Percentiles rank a stretch among this genome's conserved stretches.
Conservation (phyloP, 208 protist genomes). For the Leishmania aethiopica region DNA sequence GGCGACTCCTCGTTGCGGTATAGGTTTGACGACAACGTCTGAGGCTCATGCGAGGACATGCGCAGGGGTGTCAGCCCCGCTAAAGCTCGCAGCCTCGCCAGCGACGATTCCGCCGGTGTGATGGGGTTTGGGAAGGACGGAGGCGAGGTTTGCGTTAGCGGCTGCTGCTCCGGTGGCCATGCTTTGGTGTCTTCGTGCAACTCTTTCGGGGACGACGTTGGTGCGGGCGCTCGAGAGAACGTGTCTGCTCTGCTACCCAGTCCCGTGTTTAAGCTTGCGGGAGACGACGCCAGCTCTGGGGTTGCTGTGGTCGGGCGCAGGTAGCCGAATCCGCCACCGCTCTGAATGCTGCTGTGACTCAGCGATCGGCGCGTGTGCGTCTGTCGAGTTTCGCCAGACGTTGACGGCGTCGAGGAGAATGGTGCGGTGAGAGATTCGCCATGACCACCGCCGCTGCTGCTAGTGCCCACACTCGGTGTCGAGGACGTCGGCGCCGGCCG, state of each 20-base stretch:
- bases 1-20: slow-evolving; percentile 23
- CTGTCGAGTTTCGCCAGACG: not conserved
- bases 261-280: not conserved
- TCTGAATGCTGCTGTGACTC: not conserved
- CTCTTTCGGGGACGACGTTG: not conserved
- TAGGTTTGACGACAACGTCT: not conserved
- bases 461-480: not conserved
- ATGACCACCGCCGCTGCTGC: not conserved
- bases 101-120: slow-evolving; percentile 15
- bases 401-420: not conserved
- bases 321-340: not conserved
- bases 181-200: not conserved
- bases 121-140: not conserved
- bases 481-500: not conserved
- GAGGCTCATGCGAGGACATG: not conserved
- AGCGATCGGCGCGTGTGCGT: not conserved
- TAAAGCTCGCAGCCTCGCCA: slow-evolving; percentile 30
- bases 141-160: not conserved
- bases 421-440: not conserved
- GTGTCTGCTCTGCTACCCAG: not conserved
- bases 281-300: not conserved
- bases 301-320: not conserved
- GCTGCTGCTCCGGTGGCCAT: not conserved
- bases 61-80: slow-evolving; percentile 12
- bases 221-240: not conserved